phyloP scores from a whole-genome alignment of 192 early-diverging fungal genomes.

The Backusella psychrophila region DNA sequence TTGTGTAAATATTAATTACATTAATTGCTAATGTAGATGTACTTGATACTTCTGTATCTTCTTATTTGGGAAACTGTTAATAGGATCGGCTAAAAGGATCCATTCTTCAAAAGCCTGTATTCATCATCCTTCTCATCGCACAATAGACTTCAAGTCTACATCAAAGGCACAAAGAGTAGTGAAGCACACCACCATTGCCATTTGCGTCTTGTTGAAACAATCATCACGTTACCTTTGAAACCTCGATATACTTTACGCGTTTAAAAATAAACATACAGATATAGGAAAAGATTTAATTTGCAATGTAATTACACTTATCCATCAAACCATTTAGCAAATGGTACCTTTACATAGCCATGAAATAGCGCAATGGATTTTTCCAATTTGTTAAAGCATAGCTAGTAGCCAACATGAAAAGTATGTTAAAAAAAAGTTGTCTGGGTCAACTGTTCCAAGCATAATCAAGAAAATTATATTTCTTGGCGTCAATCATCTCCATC shows the following conservation, averaged over 20 bases:
- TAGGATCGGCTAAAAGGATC: not conserved
- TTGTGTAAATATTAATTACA: too few species aligned
- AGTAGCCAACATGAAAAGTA: too few species aligned
- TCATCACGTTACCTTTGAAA: too few species aligned
- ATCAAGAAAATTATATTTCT: not conserved
- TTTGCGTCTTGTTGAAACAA: not conserved
- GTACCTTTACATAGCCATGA: not conserved
- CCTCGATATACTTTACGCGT: too few species aligned
- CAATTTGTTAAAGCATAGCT: not conserved
- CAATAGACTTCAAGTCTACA: not conserved
- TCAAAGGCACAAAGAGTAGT: not conserved
- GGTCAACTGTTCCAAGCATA: too few species aligned
- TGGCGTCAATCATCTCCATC: not conserved
- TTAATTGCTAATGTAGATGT: too few species aligned
- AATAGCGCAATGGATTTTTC: not conserved
- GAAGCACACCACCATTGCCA: not conserved
- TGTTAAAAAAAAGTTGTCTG: too few species aligned
- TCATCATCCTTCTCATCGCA: not conserved
- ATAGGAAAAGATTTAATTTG: too few species aligned
- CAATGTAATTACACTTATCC: not conserved
- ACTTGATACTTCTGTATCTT: not conserved
- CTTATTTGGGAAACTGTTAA: not conserved
- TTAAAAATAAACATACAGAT: too few species aligned
- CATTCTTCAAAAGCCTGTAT: not conserved
- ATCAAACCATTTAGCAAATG: not conserved